Evolutionary conservation across 1,284 basidiomycete genomes (phyloP).

Genomic region (Cryptococcus jaspeensis): DNA sequence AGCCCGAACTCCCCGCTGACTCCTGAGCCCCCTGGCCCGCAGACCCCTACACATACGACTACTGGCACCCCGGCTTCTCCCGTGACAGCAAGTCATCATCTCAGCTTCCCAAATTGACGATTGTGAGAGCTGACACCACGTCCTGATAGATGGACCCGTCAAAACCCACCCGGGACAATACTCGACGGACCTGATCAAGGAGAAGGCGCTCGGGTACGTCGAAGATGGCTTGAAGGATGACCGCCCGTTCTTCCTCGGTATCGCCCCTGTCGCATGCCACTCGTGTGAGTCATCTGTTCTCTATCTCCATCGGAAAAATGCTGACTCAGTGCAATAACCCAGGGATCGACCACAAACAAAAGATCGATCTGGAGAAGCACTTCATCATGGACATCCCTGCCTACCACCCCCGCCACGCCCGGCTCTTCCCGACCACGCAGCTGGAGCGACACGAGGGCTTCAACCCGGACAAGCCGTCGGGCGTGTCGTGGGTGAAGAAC

Average conservation of each 20-base stretch:
- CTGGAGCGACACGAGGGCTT: slow-evolving; percentile 20
- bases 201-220: slow-evolving; percentile 32
- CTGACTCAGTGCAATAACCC: neutral
- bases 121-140: no score
- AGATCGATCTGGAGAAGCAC: neutral
- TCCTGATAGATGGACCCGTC: slow-evolving; percentile 26
- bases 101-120: neutral
- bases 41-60: slow-evolving; percentile 44
- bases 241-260: slow-evolving; percentile 37
- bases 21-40: no score
- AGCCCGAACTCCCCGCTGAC: neutral
- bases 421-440: slow-evolving; percentile 26
- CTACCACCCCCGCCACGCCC: slow-evolving; percentile 25
- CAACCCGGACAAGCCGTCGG: slow-evolving; percentile 33
- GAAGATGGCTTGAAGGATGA: slow-evolving; percentile 17
- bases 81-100: slow-evolving; percentile 15
- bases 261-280: slow-evolving; percentile 13
- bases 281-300: slow-evolving; percentile 2
- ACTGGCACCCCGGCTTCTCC: slow-evolving; percentile 30
- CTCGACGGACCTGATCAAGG: slow-evolving; percentile 32
- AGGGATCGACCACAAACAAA: neutral
- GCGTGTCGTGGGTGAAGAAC: slow-evolving; percentile 37
- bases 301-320: neutral
- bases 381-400: slow-evolving; percentile 16
- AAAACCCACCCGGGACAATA: slow-evolving; percentile 27